Evolutionary conservation across 176 grass and related monocot species (phyloP), one percentile per base, ranked within the genome.

Genomic region (Melocanna baccifera): DNA sequence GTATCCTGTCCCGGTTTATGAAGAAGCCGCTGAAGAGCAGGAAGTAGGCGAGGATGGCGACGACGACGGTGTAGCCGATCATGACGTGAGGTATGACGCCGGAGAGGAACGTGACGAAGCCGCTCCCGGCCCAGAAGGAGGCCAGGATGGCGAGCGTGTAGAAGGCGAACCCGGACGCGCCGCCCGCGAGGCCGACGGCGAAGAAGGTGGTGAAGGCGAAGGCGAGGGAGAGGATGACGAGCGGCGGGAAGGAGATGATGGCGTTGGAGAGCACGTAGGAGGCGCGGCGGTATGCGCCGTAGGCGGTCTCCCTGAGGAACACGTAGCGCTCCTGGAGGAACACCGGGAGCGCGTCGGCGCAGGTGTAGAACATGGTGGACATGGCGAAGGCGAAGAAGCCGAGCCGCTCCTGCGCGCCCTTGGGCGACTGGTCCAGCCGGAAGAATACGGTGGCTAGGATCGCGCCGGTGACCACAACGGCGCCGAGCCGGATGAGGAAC

Each of bases 291-390:
- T 98, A 98, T 28, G 96, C 96, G 53, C 94, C 94, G 84, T 98
- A 98, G n/a, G 96, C 91, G 0, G 96, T 98, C 87, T 98, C 96
- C 2, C 96, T 71, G 19, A 95, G 81, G 82, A 95, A 98, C 5
- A 98, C 89, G 87, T 87, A 91, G 39, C 96, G 91, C 87, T 98
- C 96, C 7, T 98, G 78, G 62, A 98, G 93, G 87, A 98, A 98
- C 65, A 98, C 93, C 0, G 96, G 96, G 5, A 98, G 93, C 41
- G 96, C 96, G 88, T 98, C 96, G 10, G 96, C 93, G 79, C 96
- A 95, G 59, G 93, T 94, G 78, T 95, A 98, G 87, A 93, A 98
- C 92, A 93, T 98, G 71, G 96, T 98, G 69, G 96, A 95, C 96
- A 98, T 98, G 91, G 89, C 87, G 86, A 98, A 88, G 62, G 96